Base-by-base conservation (phyloP, 2,329 filamentous ascomycete species). In the Xylariaceae sp. region DNA sequence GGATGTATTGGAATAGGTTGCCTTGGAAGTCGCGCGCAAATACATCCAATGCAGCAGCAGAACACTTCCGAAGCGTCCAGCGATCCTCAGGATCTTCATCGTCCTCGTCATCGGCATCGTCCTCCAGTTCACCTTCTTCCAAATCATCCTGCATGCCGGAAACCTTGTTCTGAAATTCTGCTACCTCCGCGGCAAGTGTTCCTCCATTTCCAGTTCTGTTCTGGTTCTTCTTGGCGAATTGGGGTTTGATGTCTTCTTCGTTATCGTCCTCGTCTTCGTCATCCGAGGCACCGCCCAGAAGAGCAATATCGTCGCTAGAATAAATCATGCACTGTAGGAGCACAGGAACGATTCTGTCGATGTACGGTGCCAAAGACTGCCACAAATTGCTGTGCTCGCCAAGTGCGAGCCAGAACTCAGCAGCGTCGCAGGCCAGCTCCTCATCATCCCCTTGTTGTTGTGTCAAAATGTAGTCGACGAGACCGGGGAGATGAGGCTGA, bases 51-150 rank as follows among this genome's bases (percentile, higher is more conserved):
- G 94, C 92, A 10, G 94, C 94, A 6, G 94, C 94, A 44, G 94
- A 97, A 77, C 94, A 97, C 76, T 99, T 99, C 64, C 94, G 86
- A 56, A 99, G 79, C 57, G 93, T 97, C 94, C 94, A 99, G 67
- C 86, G 85, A 72, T 96, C 91, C 73, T 97, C 94, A 0, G 91
- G 90, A 67, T 92, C 90, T 53, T 82, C 83, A 63, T 30, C 23
- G 23, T 90, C 90, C 51, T 92, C 90, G 52, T 89, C 89, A 57
- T 88, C 87, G 47, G 88, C 82, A 51, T 82, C 79, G n/a, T 87
- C 85, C 44, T 88, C 89, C 49, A 96, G 86, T 73, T 97, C 92
- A 44, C 92, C 93, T 63, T 97, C 93, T 68, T 93, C 93, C 5
- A 92, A 75, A 51, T 92, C 88, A 62, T 90, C 89, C 49, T 91